Base-by-base conservation (phyloP, 768 basidiomycete genomes). In the Candolleomyces aberdarensis region DNA sequence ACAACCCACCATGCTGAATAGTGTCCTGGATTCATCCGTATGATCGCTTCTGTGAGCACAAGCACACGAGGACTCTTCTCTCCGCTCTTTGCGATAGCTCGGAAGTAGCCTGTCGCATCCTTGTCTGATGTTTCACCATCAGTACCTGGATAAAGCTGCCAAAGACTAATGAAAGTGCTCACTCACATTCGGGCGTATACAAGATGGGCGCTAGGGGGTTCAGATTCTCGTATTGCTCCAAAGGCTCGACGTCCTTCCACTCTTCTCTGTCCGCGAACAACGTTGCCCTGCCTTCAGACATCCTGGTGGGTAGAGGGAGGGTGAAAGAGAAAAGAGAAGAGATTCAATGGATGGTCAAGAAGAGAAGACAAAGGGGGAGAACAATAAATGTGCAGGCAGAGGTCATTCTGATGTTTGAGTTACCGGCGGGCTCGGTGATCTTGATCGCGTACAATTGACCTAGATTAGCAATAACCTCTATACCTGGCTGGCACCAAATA, bases 21-120 rank as follows among this genome's bases (percentile, higher is more conserved):
- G 71, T 98, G 97, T 1, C 93, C 94, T 5, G 97, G 96, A 71
- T 99, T 99, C 74, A 90, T 78, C 29, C 89, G 82, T 64, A 99
- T 96, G 67, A 98, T 85, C 43, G 78, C 79, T 73, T 96, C 92
- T 0, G 97, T 99, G 32, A 99, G 80, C 66, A 89, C 83, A 56
- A 99, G 83, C 11, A 89, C 94, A 40, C 96, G 81, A 19, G 80
- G 74, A 63, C 88, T 94, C 76, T 86, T 86, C 78, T 98, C 96
- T 3, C 85, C 85, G 0, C 76, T 75, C 67, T 86, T 85, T 47
- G 92, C 83, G 61, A 98, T 81, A 0, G 86, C 94, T 56, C 96
- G 88, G 70, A 98, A 95, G 74, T 95, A 95, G 67, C 91, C 85
- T 59, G 95, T 95, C 1, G 92, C 94, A 75, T 96, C 94, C 64